These are phyloP conservation scores for Eimeria mitis DNA, from an alignment of 169 alveolate genomes.

Conservation along the genomic window DNA sequence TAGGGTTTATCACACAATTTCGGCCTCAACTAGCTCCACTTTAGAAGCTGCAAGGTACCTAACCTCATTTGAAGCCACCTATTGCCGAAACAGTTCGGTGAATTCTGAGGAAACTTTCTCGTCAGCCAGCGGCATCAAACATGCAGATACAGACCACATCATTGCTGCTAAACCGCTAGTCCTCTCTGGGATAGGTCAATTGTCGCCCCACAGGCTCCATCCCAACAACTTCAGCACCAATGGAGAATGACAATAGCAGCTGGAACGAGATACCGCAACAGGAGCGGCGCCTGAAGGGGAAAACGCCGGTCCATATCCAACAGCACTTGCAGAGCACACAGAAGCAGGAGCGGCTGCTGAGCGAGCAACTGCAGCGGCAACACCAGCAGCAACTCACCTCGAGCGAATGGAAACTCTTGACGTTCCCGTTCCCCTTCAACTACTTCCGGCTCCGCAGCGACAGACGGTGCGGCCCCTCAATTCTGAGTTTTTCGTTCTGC, in stretches of 20 bases:
- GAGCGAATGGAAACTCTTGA: too few species aligned
- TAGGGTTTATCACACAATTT: background rate
- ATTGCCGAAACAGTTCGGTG: background rate
- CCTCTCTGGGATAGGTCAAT: background rate
- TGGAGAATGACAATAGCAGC: background rate
- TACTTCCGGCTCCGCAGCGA: background rate
- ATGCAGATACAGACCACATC: background rate
- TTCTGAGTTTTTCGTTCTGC: background rate
- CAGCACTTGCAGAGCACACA: background rate
- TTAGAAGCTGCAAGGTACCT: conserved; percentile 12
- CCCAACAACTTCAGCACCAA: background rate
- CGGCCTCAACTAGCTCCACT: background rate
- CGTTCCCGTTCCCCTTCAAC: background rate
- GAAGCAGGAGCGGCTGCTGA: background rate
- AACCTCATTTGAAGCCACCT: background rate
- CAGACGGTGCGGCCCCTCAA: background rate
- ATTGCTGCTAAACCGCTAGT: background rate
- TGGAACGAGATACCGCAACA: background rate
- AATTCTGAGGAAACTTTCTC: background rate
- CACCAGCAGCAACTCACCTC: background rate
- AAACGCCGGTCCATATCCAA: background rate
- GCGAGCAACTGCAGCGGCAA: background rate
- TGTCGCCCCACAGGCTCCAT: background rate
- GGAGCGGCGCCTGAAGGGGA: background rate
- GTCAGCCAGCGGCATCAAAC: background rate